phyloP scores from a whole-genome alignment of 495 filamentous ascomycete species.

The Talaromyces stipitatus region DNA sequence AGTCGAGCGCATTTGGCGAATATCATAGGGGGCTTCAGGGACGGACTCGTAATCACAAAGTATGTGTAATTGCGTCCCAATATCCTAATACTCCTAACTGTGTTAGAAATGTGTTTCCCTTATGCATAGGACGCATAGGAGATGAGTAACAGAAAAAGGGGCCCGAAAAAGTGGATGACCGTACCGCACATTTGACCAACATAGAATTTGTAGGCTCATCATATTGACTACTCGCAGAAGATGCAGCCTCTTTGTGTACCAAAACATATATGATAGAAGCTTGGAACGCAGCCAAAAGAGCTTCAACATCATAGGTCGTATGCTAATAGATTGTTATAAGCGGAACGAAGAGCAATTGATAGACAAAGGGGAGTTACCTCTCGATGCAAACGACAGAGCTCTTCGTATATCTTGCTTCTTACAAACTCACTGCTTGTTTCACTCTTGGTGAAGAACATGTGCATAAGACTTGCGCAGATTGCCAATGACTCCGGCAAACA shows the following conservation, averaged over 20 bases:
- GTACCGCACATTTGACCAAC: neutral
- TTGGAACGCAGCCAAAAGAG: neutral
- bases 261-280: neutral
- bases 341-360: neutral
- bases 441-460: neutral
- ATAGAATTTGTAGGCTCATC: neutral
- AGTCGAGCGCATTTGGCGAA: neutral
- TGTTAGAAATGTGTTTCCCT: too few relatives aligned
- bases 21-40: neutral
- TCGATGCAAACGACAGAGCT: neutral
- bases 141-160: too few relatives aligned
- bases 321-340: neutral
- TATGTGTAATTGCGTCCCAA: neutral
- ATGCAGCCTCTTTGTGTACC: neutral
- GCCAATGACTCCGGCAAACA: neutral
- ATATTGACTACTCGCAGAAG: neutral
- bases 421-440: neutral
- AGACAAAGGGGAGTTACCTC: neutral
- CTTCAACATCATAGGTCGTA: neutral
- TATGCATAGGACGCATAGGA: too few relatives aligned
- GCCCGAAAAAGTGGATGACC: too few relatives aligned
- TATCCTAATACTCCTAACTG: neutral
- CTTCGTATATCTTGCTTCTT: neutral
- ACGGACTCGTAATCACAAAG: neutral
- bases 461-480: slow-evolving; percentile 1